A percentile compares a stretch with the other conserved stretches of the same genome.
Conservation (phyloP, 768 basidiomycete genomes). For the Mycena rebaudengoi region DNA sequence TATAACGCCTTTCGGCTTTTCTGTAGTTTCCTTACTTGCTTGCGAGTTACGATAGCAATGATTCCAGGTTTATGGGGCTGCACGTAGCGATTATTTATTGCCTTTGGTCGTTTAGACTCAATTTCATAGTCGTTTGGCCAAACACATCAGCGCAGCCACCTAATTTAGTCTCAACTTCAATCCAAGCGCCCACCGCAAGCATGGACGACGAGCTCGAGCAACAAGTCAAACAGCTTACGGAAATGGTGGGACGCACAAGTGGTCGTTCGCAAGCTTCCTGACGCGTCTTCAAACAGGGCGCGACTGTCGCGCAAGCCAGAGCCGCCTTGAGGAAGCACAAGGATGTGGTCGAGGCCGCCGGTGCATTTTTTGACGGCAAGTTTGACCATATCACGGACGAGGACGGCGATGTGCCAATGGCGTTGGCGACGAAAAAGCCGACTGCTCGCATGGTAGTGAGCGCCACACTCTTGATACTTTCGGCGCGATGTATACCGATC, state of each 20-base stretch:
- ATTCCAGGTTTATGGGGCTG: constrained; percentile 23
- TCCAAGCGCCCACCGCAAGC: constrained; percentile 15
- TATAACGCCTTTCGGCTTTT: constrained; percentile 8
- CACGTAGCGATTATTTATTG: constrained; percentile 25
- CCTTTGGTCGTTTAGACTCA: not conserved
- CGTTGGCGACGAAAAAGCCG: constrained; percentile 27
- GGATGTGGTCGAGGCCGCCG: constrained; percentile 94
- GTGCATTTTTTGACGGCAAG: constrained; percentile 84
- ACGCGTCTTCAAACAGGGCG: constrained; percentile 64
- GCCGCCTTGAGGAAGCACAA: constrained; percentile 83
- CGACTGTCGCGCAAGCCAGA: constrained; percentile 80
- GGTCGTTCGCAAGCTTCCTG: not conserved
- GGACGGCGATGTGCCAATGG: constrained; percentile 63
- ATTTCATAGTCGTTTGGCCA: constrained; percentile 13
- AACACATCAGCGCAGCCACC: not conserved
- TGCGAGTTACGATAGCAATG: constrained; percentile 25
- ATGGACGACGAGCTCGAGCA: constrained; percentile 51
- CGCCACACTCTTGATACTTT: not conserved
- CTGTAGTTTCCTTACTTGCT: constrained; percentile 13
- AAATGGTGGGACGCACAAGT: constrained; percentile 51
- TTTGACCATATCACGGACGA: constrained; percentile 77
- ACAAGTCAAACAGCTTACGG: constrained; percentile 68
- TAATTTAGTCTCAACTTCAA: not conserved
- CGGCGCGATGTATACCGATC: constrained; percentile 7
- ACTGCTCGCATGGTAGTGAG: constrained; percentile 22